phyloP scores from a whole-genome alignment of 164 flowering plant species.

The Nelumbo lutea region DNA sequence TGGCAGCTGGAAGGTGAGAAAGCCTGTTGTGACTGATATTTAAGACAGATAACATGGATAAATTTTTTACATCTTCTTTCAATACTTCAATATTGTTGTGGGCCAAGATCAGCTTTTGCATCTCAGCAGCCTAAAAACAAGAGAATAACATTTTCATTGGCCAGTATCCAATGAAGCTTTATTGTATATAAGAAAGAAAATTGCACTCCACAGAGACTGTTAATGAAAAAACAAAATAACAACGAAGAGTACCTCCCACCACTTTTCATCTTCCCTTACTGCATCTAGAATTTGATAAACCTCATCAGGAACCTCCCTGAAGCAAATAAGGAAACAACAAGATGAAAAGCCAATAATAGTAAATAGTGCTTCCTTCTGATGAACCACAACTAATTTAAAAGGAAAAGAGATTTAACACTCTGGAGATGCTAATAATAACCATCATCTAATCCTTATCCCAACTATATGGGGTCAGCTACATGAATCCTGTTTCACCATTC shows the following conservation, averaged over 20 bases:
- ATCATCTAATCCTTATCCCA: no score
- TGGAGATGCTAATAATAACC: no score
- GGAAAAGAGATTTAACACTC: no score
- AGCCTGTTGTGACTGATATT: constrained; percentile 91
- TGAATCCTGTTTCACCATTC: no score
- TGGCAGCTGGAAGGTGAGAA: constrained; percentile 71
- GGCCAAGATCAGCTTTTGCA: constrained; percentile 87
- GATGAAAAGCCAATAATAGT: constrained; percentile 2
- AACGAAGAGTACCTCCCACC: constrained; percentile 87
- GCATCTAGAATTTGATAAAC: constrained; percentile 67
- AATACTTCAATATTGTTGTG: constrained; percentile 73
- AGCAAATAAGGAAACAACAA: not conserved
- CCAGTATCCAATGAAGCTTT: not conserved
- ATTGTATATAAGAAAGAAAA: not conserved
- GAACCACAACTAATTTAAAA: not conserved
- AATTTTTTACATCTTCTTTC: constrained; percentile 72
- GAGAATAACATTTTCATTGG: constrained; percentile 1
- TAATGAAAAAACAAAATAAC: not conserved
- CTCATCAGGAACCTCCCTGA: constrained; percentile 83
- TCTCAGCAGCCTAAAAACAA: constrained; percentile 65
- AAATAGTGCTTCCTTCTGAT: not conserved
- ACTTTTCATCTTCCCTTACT: constrained; percentile 72
- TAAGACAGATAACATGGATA: constrained; percentile 52
- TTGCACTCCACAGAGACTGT: not conserved
- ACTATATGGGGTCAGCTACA: no score